Evolutionary conservation across 108 stramenopile species (phyloP), one percentile per base, ranked within the genome.

Genomic region (Craspedostauros australis): DNA sequence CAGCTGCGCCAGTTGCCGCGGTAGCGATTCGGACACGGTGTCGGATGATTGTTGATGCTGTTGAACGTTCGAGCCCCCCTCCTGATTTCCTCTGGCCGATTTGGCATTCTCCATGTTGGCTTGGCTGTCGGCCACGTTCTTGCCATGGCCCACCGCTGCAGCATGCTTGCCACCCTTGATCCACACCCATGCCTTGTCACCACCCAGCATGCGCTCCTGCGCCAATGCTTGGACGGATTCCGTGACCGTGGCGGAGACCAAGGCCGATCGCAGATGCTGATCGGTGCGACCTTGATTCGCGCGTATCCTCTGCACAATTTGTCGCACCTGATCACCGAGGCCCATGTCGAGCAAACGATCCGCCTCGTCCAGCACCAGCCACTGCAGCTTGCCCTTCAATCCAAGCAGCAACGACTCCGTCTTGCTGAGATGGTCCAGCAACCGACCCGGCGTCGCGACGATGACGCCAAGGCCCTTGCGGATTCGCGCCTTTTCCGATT

Each of bases 361-460:
- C 0, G 79, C 89, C 73, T 99, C 98, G 66, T 99, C 95, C 44
- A 96, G 48, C 1, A 98, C 95, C 6, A 98, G 56, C 91, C 90
- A 96, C 41, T 79, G 54, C 18, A 94, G 48, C 21, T 79, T 82
- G 7, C 64, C 64, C 31, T 72, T 80, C 32, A 94, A 59, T 21
- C 77, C 70, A 25, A 72, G 50, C 21, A 78, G 47, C 23, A 96
- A 75, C 29, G 75, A 71, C 56, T 87, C 81, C 11, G 97, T 98
- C 54, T 83, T 79, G 54, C 70, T 34, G 46, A 99, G 70, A 57
- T 99, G 98, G 66, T 99, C 98, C 48, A 97, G 57, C 20, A 97
- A 51, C 14, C 98, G 71, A 14, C 98, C 98, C 5, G 98, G 98
- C 33, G 98, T 99, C n/a, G 85, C 93, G n/a, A 97, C 92, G 8